Base-by-base conservation (phyloP, 257 asterid species). In the Solanum okadae region DNA sequence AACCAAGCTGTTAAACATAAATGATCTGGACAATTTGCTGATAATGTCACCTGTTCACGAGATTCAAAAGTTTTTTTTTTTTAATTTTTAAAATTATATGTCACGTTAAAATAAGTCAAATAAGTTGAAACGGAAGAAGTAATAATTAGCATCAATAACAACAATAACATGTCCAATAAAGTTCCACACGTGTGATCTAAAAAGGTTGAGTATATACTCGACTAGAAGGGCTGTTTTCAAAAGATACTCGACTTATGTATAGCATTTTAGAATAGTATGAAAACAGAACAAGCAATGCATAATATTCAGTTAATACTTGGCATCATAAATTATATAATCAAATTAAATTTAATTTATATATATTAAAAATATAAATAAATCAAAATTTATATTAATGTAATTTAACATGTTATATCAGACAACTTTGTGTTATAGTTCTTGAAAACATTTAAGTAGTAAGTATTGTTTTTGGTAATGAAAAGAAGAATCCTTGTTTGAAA, bases 1-100 rank as follows among this genome's bases (percentile, higher is more conserved):
- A 90, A 84, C 93, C 92, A 91, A 40, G 93, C 91, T 37, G 94
- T 90, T 23, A 91, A 75, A 25, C 90, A 91, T 83, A 88, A 86
- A 83, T 91, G 94, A 81, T 92, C 93, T 23, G 92, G 93, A 67
- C 90, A 90, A 84, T 85, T 12, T 61, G 78, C 84, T 12, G 91
- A 86, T 23, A 89, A 82, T 0, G 92, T 88, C 8, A 90, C 93
- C 93, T 92, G 61, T 82, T n/a, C 27, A 81, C 42, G 22, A 81
- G 18, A 71, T 81, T 16, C 34, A 63, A 63, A 59, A 63, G 14
- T 8, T 63, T 8, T 63, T 22, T 16, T 61, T 8, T 22, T 16
- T 0, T 4, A 56, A 23, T 63, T 23, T 59, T 22, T 63, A 0
- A 23, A 63, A 23, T 10, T 63, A 10, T 23, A 10, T 10, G 14